phyloP scores from a whole-genome alignment of 345 rosid genomes.

The Salix dunnii region DNA sequence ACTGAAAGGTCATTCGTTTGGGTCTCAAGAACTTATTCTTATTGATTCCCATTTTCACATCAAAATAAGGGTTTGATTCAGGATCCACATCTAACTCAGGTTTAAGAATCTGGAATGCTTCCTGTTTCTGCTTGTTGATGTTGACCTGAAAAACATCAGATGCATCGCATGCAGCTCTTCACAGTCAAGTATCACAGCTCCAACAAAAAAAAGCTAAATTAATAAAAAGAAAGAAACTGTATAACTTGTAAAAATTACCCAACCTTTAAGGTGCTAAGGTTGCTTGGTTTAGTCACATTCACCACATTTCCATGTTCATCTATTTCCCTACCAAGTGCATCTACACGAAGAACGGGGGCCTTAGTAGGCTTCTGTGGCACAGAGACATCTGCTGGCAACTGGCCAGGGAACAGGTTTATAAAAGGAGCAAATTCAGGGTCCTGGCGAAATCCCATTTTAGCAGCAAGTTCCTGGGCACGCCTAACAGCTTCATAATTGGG shows the following conservation, averaged over 20 bases:
- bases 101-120: constrained; percentile 92
- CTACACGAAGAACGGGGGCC: constrained; percentile 85
- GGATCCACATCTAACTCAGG: constrained; percentile 86
- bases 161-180: not conserved
- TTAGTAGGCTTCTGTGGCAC: constrained; percentile 75
- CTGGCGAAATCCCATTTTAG: constrained; percentile 77
- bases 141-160: constrained; percentile 60
- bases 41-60: constrained; percentile 76
- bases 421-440: constrained; percentile 71
- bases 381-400: constrained; percentile 45
- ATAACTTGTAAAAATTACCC: constrained; percentile 1
- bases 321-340: constrained; percentile 93
- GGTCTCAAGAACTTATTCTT: constrained; percentile 84
- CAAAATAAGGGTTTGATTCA: constrained; percentile 76
- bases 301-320: constrained; percentile 92
- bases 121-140: constrained; percentile 94
- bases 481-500: constrained; percentile 78
- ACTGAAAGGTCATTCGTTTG: constrained; percentile 81
- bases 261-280: constrained; percentile 96
- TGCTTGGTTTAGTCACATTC: constrained; percentile 75
- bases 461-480: constrained; percentile 86
- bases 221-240: not conserved
- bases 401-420: constrained; percentile 75
- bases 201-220: not conserved
- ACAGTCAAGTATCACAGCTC: not conserved